Percentiles rank a stretch among this genome's conserved stretches.
Conservation (phyloP, 1,139 yeast species). For the Sugiyamaella xylanicola region DNA sequence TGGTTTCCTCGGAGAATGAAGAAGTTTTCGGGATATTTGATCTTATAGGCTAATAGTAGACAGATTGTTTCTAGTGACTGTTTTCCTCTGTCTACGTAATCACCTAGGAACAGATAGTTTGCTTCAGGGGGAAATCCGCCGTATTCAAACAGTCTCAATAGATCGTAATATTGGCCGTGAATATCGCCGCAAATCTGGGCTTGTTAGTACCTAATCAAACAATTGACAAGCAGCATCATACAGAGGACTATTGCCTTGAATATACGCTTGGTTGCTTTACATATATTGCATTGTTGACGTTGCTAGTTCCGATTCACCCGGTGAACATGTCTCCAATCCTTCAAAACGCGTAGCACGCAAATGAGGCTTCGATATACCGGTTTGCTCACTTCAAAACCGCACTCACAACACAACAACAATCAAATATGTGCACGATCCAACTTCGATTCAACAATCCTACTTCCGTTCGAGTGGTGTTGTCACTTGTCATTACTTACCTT, state of each 20-base stretch:
- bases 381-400: too few species aligned
- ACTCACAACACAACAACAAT: too few species aligned
- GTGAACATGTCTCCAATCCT: too few species aligned
- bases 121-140: constrained; percentile 97
- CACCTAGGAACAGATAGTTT: constrained; percentile 91
- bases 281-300: too few species aligned
- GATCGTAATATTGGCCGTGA: constrained; percentile 96
- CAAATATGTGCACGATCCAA: too few species aligned
- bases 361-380: too few species aligned
- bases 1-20: constrained; percentile 95
- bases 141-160: constrained; percentile 90
- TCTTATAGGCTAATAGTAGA: constrained; percentile 87
- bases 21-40: constrained; percentile 96
- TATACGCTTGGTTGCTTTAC: not conserved
- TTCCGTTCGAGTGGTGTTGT: too few species aligned
- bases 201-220: not conserved
- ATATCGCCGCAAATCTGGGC: constrained; percentile 76
- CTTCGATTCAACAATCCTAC: too few species aligned
- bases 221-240: not conserved
- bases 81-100: constrained; percentile 97
- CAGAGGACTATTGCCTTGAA: too few species aligned
- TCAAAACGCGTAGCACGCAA: too few species aligned
- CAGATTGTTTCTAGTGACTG: constrained; percentile 95
- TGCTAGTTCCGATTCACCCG: too few species aligned
- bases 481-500: constrained; percentile 71